These are phyloP conservation scores for Phytophthora europaea DNA, from an alignment of 352 stramenopile genomes.

Conservation along the genomic window DNA sequence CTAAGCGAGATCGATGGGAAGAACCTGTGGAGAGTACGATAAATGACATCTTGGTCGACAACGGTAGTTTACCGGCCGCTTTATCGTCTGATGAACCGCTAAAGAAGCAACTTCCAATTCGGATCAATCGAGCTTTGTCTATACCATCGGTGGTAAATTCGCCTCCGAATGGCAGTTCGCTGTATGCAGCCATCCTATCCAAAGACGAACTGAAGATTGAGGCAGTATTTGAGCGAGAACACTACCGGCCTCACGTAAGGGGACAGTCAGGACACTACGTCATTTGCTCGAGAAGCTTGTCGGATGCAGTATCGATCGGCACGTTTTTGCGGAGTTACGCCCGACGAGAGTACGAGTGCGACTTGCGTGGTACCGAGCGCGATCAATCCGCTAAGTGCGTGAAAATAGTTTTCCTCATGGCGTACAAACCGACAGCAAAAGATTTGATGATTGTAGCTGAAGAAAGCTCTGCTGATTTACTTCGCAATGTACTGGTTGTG, in stretches of 20 bases:
- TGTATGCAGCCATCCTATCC: constrained; percentile 28
- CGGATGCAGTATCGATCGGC: constrained; percentile 33
- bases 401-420: constrained; percentile 28
- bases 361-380: not conserved
- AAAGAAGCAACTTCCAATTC: constrained; percentile 6
- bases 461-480: constrained; percentile 29
- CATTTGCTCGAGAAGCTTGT: constrained; percentile 40
- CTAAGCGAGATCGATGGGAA: constrained; percentile 4
- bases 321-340: constrained; percentile 25
- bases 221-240: constrained; percentile 38
- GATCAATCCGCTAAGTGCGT: constrained; percentile 3
- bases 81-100: not conserved
- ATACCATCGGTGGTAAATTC: constrained; percentile 15
- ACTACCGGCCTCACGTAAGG: constrained; percentile 34
- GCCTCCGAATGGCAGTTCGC: constrained; percentile 16
- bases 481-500: constrained; percentile 46
- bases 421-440: constrained; percentile 36
- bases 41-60: constrained; percentile 5
- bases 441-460: constrained; percentile 32
- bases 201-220: constrained; percentile 34
- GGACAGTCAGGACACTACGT: constrained; percentile 42
- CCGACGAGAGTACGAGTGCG: constrained; percentile 17
- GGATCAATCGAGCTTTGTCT: constrained; percentile 18
- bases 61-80: not conserved
- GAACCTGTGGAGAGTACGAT: constrained; percentile 12